A percentile compares a stretch with the other conserved stretches of the same genome.
phyloP scores from a whole-genome alignment of 768 basidiomycete species.

The Rubroboletus pulcherrimus region DNA sequence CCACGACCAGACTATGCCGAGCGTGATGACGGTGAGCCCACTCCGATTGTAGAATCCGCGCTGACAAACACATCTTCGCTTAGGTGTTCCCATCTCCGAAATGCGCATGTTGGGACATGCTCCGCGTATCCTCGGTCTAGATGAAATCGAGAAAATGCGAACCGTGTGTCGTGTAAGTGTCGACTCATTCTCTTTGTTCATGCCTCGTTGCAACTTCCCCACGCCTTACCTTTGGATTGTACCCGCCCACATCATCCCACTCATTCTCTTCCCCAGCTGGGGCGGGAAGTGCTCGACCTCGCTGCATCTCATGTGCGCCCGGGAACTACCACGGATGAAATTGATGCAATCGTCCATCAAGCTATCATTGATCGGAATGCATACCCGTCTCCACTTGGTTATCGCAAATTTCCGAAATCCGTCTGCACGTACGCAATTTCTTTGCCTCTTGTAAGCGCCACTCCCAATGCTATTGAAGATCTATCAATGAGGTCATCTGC shows the following conservation, averaged over 20 bases:
- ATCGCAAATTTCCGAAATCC: conserved; percentile 90
- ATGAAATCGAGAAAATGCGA: conserved; percentile 90
- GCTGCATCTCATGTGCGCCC: conserved; percentile 82
- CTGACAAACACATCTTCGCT: conserved; percentile 2
- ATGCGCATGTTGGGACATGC: conserved; percentile 53
- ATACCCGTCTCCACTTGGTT: conserved; percentile 93
- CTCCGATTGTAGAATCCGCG: not conserved
- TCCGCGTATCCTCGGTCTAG: conserved; percentile 58
- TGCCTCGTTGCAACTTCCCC: not conserved
- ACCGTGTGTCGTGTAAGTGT: conserved; percentile 73
- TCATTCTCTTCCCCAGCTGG: conserved; percentile 51
- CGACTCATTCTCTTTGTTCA: not conserved
- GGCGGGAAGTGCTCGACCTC: conserved; percentile 89
- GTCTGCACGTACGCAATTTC: conserved; percentile 78
- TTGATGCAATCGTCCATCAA: conserved; percentile 91
- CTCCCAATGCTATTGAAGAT: conserved; percentile 41
- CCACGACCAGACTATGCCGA: conserved; percentile 82
- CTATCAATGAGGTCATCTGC: conserved; percentile 94
- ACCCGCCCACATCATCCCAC: not conserved
- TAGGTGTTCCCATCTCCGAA: conserved; percentile 63
- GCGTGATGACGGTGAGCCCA: conserved; percentile 51
- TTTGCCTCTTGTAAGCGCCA: not conserved
- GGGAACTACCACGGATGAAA: conserved; percentile 94
- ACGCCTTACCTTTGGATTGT: not conserved
- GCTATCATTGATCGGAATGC: conserved; percentile 86